Evolutionary conservation across 1,284 basidiomycete species (phyloP).

Genomic region (Crocinoboletus sp.): DNA sequence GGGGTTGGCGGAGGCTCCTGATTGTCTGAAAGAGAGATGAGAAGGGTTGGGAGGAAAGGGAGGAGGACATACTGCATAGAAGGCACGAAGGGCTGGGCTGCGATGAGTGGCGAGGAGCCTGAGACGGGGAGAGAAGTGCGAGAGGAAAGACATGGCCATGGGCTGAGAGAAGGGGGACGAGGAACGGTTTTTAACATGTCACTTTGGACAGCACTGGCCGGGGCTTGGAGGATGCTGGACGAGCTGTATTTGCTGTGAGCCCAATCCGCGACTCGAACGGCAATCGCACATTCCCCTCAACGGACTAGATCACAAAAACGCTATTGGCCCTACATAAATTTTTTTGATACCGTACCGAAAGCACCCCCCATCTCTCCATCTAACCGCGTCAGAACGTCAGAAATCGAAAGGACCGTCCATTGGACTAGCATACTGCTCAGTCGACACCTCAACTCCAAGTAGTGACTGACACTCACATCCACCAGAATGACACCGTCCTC

Average conservation of each 20-base stretch:
- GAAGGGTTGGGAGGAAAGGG: not conserved
- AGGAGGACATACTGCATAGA: constrained; percentile 51
- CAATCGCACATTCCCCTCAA: constrained; percentile 29
- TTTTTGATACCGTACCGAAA: too few species aligned
- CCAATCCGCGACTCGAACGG: constrained; percentile 25
- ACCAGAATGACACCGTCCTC: constrained; percentile 53
- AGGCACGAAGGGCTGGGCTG: constrained; percentile 48
- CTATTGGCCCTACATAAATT: not conserved
- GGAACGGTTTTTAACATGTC: constrained; percentile 20
- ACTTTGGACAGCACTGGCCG: too few species aligned
- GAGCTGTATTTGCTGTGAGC: constrained; percentile 33
- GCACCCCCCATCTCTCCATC: not conserved
- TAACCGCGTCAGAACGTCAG: constrained; percentile 22
- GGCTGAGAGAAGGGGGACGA: not conserved
- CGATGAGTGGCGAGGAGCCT: constrained; percentile 33
- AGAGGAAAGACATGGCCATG: constrained; percentile 5
- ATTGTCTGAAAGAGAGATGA: constrained; percentile 40
- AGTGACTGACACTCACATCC: constrained; percentile 36
- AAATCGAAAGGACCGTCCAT: constrained; percentile 25
- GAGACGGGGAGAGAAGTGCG: constrained; percentile 4
- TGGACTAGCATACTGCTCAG: constrained; percentile 13
- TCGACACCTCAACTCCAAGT: too few species aligned
- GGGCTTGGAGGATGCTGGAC: constrained; percentile 7
- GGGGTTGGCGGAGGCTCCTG: constrained; percentile 38
- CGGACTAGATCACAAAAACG: not conserved